phyloP scores from a whole-genome alignment of 2,329 filamentous ascomycete species.

The Chrysoporthe austroafricana region DNA sequence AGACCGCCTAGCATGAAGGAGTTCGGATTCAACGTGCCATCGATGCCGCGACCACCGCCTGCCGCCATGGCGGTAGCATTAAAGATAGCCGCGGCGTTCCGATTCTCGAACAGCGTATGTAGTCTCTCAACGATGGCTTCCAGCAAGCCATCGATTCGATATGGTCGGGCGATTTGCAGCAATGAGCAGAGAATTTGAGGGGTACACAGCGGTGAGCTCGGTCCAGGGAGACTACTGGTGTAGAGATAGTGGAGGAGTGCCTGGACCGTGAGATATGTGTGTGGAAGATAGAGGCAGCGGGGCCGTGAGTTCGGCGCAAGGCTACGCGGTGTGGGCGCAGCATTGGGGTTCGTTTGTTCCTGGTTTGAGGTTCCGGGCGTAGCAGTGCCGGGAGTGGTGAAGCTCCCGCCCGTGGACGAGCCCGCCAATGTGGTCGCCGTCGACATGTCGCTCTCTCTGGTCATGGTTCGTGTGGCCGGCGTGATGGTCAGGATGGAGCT shows the following conservation, averaged over 20 bases:
- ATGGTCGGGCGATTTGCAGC: slow-evolving; percentile 89
- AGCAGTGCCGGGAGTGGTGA: slow-evolving; percentile 44
- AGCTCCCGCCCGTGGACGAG: slow-evolving; percentile 37
- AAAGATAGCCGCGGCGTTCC: slow-evolving; percentile 95
- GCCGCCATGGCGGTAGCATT: slow-evolving; percentile 98
- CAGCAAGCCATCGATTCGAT: slow-evolving; percentile 88
- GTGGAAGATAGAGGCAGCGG: slow-evolving; percentile 87
- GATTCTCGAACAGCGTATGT: slow-evolving; percentile 85
- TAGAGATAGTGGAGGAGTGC: slow-evolving; percentile 92
- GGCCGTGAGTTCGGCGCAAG: slow-evolving; percentile 70
- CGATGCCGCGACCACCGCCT: slow-evolving; percentile 84
- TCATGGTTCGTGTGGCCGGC: slow-evolving; percentile 39
- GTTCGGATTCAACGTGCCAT: slow-evolving; percentile 66
- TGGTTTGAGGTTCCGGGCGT: slow-evolving; percentile 43
- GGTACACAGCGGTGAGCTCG: slow-evolving; percentile 78
- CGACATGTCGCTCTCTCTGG: slow-evolving; percentile 47
- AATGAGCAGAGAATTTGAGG: slow-evolving; percentile 96
- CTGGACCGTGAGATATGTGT: slow-evolving; percentile 87
- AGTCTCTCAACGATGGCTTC: slow-evolving; percentile 92
- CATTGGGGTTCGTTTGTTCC: slow-evolving; percentile 51
- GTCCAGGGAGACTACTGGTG: slow-evolving; percentile 82
- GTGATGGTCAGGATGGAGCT: slow-evolving; percentile 89
- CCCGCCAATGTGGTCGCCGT: slow-evolving; percentile 40
- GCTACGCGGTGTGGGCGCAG: slow-evolving; percentile 59
- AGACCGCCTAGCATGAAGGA: slow-evolving; percentile 58